Conservation (phyloP, 768 basidiomycete species). For the Strobilomyces confusus region DNA sequence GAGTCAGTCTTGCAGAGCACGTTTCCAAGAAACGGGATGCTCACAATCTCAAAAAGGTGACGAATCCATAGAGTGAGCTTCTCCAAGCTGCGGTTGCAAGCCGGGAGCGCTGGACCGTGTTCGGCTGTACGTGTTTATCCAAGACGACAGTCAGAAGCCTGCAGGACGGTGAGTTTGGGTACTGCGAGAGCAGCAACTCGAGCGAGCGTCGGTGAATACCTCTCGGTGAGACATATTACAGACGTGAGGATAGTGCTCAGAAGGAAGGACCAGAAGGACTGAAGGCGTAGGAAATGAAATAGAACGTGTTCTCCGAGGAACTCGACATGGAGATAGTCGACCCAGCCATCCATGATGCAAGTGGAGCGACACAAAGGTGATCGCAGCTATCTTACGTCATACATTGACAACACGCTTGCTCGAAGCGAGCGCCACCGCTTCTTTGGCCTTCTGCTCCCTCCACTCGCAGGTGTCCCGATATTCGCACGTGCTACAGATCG, state of each 20-base stretch:
- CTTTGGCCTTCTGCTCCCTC: slow-evolving; percentile 51
- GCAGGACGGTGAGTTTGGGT: slow-evolving; percentile 1
- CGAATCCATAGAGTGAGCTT: slow-evolving; percentile 49
- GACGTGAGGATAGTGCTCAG: slow-evolving; percentile 42
- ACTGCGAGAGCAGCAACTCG: neutral
- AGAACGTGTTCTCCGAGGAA: slow-evolving; percentile 46
- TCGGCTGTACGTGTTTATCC: slow-evolving; percentile 49
- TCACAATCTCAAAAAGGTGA: slow-evolving; percentile 61
- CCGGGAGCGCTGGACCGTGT: slow-evolving; percentile 37
- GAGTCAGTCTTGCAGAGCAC: neutral
- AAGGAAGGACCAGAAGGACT: slow-evolving; percentile 47
- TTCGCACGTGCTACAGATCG: slow-evolving; percentile 56
- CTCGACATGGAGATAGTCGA: slow-evolving; percentile 41
- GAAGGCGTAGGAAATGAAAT: slow-evolving; percentile 39
- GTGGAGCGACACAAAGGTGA: neutral
- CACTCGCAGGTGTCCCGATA: slow-evolving; percentile 78
- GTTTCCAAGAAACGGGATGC: slow-evolving; percentile 15
- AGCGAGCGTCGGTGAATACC: slow-evolving; percentile 40
- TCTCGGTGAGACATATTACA: slow-evolving; percentile 51
- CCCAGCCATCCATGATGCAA: slow-evolving; percentile 41
- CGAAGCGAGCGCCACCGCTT: slow-evolving; percentile 16
- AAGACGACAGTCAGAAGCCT: slow-evolving; percentile 51
- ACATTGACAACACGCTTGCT: neutral
- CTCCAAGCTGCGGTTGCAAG: slow-evolving; percentile 50
- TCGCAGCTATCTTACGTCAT: slow-evolving; percentile 12